Evolutionary conservation across 139 green algal species (phyloP), one percentile per base, ranked within the genome.

Genomic region (Chlorella vulgaris): DNA sequence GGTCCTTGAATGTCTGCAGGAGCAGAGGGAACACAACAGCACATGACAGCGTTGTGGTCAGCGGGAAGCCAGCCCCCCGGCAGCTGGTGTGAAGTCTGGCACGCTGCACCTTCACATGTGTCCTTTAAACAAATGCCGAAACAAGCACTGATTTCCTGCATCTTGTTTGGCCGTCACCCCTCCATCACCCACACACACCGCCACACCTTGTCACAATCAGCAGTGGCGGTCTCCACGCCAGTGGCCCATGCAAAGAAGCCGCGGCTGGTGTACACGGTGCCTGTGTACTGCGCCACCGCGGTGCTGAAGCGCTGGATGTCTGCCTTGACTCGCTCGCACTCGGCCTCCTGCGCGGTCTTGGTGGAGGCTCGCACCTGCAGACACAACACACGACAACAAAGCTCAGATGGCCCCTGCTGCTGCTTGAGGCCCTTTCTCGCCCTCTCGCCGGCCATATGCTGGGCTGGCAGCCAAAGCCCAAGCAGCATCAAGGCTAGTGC

Each of bases 201-300:
- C 22, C 70, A 0, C 58, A 71, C 86, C 35, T 81, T 43, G 69
- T 96, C 91, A n/a, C 96, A 82, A 76, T 91, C 80, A 4, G 85
- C 74, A 82, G 94, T 95, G 1, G 93, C 90, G 2, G 51, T 81
- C 7, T 88, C 83, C 31, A 73, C 71, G 28, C 91, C 94, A 6
- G 88, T 93, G 35, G 83, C 74, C 69, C 91, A 96, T 43, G 88
- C 88, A 77, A 94, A 96, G 84, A 96, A 93, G 18, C 63, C 21
- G 3, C 80, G 69, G 39, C 86, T 81, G 51, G 78, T 47, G 84
- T 96, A 94, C 29, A 88, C 84, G 73, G 10, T 6, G 36, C 35
- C n/a, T 19, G n/a, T 36, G 33, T 79, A 79, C 53, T 79, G 73
- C 10, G 13, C 73, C 65, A 61, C 88, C 78, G 84, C 91, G 78